phyloP scores from a whole-genome alignment of 202 grass and related monocot species.

The Cymbopogon flexuosus region DNA sequence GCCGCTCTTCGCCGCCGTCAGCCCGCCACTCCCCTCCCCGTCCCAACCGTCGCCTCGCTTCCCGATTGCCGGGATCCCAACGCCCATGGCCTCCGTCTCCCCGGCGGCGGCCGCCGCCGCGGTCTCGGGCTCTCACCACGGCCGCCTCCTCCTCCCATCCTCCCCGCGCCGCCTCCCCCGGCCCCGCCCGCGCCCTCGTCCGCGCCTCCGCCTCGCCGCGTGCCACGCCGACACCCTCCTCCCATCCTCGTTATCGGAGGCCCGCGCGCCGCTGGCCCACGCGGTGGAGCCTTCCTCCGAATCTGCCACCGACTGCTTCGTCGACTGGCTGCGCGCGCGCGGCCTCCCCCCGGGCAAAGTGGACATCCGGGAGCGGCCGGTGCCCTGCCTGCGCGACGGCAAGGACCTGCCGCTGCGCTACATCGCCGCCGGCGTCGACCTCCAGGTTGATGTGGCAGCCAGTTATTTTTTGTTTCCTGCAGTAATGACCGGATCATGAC shows the following conservation, averaged over 20 bases:
- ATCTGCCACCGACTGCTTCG: constrained; percentile 43
- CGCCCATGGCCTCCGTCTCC: constrained; percentile 34
- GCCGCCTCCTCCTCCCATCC: constrained; percentile 17
- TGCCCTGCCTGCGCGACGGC: constrained; percentile 49
- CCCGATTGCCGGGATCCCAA: background rate
- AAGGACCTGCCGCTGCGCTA: constrained; percentile 62
- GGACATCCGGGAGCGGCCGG: constrained; percentile 62
- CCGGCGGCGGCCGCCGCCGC: constrained; percentile 10
- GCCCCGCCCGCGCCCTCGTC: constrained; percentile 2
- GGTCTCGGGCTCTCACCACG: constrained; percentile 32
- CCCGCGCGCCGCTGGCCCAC: background rate
- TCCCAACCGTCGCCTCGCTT: constrained; percentile 1
- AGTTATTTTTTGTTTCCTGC: background rate
- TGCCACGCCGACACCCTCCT: constrained; percentile 63
- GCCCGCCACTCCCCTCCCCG: background rate
- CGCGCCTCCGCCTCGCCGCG: constrained; percentile 29
- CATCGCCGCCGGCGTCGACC: constrained; percentile 61
- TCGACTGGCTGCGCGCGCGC: constrained; percentile 54
- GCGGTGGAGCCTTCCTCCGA: constrained; percentile 34
- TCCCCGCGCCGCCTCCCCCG: constrained; percentile 14
- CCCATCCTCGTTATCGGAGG: background rate
- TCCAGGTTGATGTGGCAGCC: constrained; percentile 42
- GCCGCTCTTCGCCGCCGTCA: background rate
- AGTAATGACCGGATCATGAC: constrained; percentile 11
- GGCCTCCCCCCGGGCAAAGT: constrained; percentile 70